Base-by-base conservation (phyloP, 1,139 yeast species). In the Taphrina communis region DNA sequence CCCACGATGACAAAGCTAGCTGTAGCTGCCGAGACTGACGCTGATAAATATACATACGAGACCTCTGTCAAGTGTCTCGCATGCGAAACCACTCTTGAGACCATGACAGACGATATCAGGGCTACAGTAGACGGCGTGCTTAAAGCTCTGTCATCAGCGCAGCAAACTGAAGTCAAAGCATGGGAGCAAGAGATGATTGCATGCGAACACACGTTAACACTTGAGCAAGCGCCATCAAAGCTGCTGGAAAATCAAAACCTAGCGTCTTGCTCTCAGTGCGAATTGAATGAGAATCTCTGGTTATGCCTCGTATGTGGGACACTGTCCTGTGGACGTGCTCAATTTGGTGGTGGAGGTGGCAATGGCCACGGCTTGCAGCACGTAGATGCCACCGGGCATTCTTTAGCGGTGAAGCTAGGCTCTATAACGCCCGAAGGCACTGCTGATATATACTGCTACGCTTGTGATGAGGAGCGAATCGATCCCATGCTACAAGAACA, bases 311-410 rank as follows among this genome's bases (percentile, higher is more conserved):
- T 85, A 56, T 94, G 99, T 82, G 99, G 98, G 0, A 82, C 84
- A 57, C 76, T 92, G 11, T 97, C 97, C 1, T 94, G 99, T 80
- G 97, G 98, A 25, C 83, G 99, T 73, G 87, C 87, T 48, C 99
- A 94, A 77, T 90, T 89, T 75, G 99, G 98, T 42, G 88, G 91
- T n/a, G 85, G 91, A 41, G 74, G 73, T 7, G 99, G 99, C 4
- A 87, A 93, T 75, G 88, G 97, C 0, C 99, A 94, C 77, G 98
- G 97, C 0, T 80, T 94, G 73, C 78, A 78, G 0, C 99, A 95
- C 79, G 88, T 78, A 75, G 79, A 85, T 1, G 77, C 81, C 1
- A 74, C 81, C 0, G 80, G 78, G 0, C 99, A 95, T 77, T 85
- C 90, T 0, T 86, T 93, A 11, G 97, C 98, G 0, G 89, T 93